A percentile compares a stretch with the other conserved stretches of the same genome.
These are phyloP conservation scores for Cystobasidiaceae sp. DNA, from an alignment of 1,284 basidiomycete species.

Conservation along the genomic window DNA sequence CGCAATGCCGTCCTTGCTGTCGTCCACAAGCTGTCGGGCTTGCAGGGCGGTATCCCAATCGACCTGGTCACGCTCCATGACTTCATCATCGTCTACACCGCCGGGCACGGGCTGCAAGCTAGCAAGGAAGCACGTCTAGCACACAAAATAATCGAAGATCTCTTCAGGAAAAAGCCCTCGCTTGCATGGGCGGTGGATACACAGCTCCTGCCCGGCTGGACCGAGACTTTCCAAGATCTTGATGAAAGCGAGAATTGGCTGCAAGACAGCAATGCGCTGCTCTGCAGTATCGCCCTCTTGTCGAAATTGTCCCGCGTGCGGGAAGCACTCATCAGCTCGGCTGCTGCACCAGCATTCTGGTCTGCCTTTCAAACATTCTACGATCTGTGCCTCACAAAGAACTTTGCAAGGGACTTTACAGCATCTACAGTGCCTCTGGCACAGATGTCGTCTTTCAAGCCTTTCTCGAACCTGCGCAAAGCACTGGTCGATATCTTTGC, in stretches of 20 bases:
- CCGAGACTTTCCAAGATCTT: not conserved
- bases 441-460: not conserved
- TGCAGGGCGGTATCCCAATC: slow-evolving; percentile 3
- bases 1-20: slow-evolving; percentile 8
- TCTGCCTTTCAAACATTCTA: slow-evolving; percentile 12
- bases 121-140: not conserved
- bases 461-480: not conserved
- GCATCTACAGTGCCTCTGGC: not conserved
- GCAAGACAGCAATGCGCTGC: not conserved
- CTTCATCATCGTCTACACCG: slow-evolving; percentile 11
- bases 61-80: slow-evolving; percentile 5
- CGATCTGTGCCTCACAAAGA: not conserved
- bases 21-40: slow-evolving; percentile 5
- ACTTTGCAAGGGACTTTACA: not conserved
- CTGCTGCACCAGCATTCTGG: not conserved
- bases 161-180: slow-evolving; percentile 14
- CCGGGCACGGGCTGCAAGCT: not conserved
- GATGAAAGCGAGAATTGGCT: not conserved
- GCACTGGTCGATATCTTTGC: not conserved
- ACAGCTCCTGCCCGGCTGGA: slow-evolving; percentile 9
- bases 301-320: not conserved
- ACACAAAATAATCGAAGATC: not conserved
- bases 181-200: slow-evolving; percentile 1
- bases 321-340: not conserved
- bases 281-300: not conserved